phyloP scores from a whole-genome alignment of 495 filamentous ascomycete species.

The Penicillium nucicola region DNA sequence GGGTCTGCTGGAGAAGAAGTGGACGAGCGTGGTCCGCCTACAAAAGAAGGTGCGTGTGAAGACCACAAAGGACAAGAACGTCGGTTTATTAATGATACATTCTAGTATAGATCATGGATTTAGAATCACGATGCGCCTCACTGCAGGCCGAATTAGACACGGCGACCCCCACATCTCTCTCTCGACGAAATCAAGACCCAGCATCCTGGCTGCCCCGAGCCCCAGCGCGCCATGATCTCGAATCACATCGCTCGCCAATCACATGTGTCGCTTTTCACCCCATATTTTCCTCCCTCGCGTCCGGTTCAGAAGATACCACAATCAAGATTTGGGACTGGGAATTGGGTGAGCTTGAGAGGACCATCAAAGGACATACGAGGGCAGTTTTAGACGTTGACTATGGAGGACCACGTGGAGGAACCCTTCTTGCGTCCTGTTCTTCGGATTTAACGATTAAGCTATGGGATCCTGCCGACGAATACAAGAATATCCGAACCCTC shows the following conservation, averaged over 20 bases:
- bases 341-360: slow-evolving; percentile 85
- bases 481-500: slow-evolving; percentile 92
- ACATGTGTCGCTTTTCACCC: slow-evolving; percentile 95
- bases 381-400: slow-evolving; percentile 87
- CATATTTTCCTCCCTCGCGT: slow-evolving; percentile 85
- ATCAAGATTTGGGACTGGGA: slow-evolving; percentile 99
- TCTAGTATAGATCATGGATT: slow-evolving; percentile 88
- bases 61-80: not conserved
- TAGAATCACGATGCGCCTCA: slow-evolving; percentile 66
- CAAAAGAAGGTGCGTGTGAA: slow-evolving; percentile 74
- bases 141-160: slow-evolving; percentile 83
- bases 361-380: slow-evolving; percentile 91
- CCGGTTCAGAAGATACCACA: slow-evolving; percentile 88
- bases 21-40: slow-evolving; percentile 89
- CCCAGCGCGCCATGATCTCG: slow-evolving; percentile 74
- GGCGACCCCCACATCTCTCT: slow-evolving; percentile 79
- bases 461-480: slow-evolving; percentile 92
- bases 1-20: slow-evolving; percentile 89
- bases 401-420: slow-evolving; percentile 81
- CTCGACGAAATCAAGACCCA: slow-evolving; percentile 78
- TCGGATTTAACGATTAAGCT: slow-evolving; percentile 92
- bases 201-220: slow-evolving; percentile 76
- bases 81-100: not conserved
- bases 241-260: slow-evolving; percentile 78
- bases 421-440: slow-evolving; percentile 85